Evolutionary conservation across 1,284 basidiomycete species (phyloP).

Genomic region (Caloboletus inedulis): DNA sequence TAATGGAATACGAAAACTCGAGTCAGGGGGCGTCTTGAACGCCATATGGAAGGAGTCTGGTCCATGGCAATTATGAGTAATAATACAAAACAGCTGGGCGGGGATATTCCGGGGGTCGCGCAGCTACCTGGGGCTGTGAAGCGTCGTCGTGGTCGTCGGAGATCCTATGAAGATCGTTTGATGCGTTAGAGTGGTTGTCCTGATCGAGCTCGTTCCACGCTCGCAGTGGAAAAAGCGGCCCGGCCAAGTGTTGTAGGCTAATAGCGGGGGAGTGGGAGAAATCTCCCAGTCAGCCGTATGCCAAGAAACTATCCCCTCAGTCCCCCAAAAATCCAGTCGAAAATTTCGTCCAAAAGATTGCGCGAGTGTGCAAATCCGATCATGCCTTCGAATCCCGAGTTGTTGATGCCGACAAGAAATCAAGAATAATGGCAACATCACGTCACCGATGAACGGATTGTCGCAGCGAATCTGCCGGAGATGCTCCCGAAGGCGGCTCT

Average conservation of each 20-base stretch:
- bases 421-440: slow-evolving; percentile 14
- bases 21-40: slow-evolving; percentile 21
- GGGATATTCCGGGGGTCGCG: slow-evolving; percentile 6
- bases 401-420: slow-evolving; percentile 35
- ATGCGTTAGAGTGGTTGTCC: slow-evolving; percentile 15
- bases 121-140: slow-evolving; percentile 25
- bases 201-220: slow-evolving; percentile 24
- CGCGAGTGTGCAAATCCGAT: slow-evolving; percentile 27
- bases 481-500: slow-evolving; percentile 29
- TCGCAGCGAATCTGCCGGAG: slow-evolving; percentile 31
- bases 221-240: slow-evolving; percentile 20
- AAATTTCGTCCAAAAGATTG: slow-evolving; percentile 30
- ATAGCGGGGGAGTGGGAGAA: slow-evolving; percentile 10
- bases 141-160: slow-evolving; percentile 14
- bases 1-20: slow-evolving; percentile 21
- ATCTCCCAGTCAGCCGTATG: slow-evolving; percentile 15
- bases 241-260: slow-evolving; percentile 9
- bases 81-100: slow-evolving; percentile 28
- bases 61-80: slow-evolving; percentile 36
- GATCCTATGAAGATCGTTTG: slow-evolving; percentile 28
- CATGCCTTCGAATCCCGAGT: slow-evolving; percentile 26
- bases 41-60: slow-evolving; percentile 16
- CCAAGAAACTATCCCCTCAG: slow-evolving; percentile 18
- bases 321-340: slow-evolving; percentile 25
- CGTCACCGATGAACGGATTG: slow-evolving; percentile 33